Evolutionary conservation across 371 early-diverging fungal genomes (phyloP), one percentile per base, ranked within the genome.

Genomic region (Batkoa obscura): DNA sequence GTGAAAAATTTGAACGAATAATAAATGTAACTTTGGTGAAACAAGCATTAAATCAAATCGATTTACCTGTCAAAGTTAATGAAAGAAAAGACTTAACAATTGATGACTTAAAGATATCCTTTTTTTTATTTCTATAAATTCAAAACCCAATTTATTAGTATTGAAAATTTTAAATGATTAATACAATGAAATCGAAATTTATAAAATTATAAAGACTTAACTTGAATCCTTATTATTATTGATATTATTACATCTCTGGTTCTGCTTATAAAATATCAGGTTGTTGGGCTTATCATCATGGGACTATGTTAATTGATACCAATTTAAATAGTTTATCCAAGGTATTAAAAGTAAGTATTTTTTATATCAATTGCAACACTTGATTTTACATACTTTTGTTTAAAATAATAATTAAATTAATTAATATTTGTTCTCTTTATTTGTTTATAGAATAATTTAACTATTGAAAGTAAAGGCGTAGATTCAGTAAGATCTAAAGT

Each of bases 241-340:
- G 23, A 23, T 23, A 23, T 23, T 23, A 23, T 32, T 64, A 76
- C 68, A 78, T 93, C 23, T 91, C 92, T 13, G 98, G 98, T 23
- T 86, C 86, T 45, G 98, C 98, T 8, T 97, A 84, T 75, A 90
- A 90, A 61, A 66, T 97, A 56, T 88, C 82, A 42, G 77, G 73
- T 48, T 56, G 68, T 1, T 68, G 85, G 54, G 88, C 96, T 0
- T 94, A 90, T 60, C 95, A 95, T 65, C 98, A 97, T 66, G 98
- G 98, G 38, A 97, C 98, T 6, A 92, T 95, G 95, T 69, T 97
- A 43, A 88, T 95, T 53, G 81, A 89, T 62, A 72, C 92, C 0
- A 87, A 96, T 66, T 75, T 89, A 33, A 61, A 65, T 13, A 66
- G 64, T 5, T 71, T 96, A 15, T 70, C 75, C 43, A 62, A 60